A percentile compares a stretch with the other conserved stretches of the same genome.
phyloP scores from a whole-genome alignment of 2,329 filamentous ascomycete species.

The Fusarium succisae region DNA sequence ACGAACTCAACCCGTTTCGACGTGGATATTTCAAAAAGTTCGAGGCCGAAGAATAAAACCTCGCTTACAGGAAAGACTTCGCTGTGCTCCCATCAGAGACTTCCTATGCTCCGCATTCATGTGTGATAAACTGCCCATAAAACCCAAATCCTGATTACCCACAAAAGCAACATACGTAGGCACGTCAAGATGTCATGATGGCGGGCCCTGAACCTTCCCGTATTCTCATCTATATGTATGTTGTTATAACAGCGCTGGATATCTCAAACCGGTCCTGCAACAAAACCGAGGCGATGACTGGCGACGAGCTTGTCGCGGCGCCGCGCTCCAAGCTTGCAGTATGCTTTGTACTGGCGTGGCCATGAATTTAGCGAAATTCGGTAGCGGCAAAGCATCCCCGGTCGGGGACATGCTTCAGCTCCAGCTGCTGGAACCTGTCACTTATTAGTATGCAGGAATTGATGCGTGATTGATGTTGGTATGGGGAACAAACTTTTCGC shows the following conservation, averaged over 20 bases:
- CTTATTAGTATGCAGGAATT: not conserved
- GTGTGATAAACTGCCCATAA: slow-evolving; percentile 30
- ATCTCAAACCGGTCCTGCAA: slow-evolving; percentile 15
- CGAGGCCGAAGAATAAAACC: slow-evolving; percentile 47
- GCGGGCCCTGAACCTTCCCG: slow-evolving; percentile 26
- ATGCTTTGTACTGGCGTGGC: not conserved
- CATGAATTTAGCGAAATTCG: slow-evolving; percentile 70
- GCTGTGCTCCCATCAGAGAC: slow-evolving; percentile 35
- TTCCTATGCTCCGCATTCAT: slow-evolving; percentile 35
- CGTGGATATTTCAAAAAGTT: slow-evolving; percentile 68
- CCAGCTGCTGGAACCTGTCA: slow-evolving; percentile 86
- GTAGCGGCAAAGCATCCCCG: slow-evolving; percentile 84
- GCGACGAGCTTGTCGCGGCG: not conserved
- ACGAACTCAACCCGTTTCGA: slow-evolving; percentile 70
- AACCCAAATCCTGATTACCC: slow-evolving; percentile 25
- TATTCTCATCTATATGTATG: slow-evolving; percentile 41
- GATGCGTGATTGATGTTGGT: not conserved
- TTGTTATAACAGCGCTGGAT: slow-evolving; percentile 24
- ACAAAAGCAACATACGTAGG: slow-evolving; percentile 23
- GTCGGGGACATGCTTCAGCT: slow-evolving; percentile 88
- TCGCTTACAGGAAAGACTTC: slow-evolving; percentile 33
- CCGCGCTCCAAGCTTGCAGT: slow-evolving; percentile 1
- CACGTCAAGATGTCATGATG: slow-evolving; percentile 32
- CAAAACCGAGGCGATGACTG: slow-evolving; percentile 10
- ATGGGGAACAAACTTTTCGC: slow-evolving; percentile 80